Base-by-base conservation (phyloP, 371 early-diverging fungal genomes). In the Lichtheimia corymbifera region DNA sequence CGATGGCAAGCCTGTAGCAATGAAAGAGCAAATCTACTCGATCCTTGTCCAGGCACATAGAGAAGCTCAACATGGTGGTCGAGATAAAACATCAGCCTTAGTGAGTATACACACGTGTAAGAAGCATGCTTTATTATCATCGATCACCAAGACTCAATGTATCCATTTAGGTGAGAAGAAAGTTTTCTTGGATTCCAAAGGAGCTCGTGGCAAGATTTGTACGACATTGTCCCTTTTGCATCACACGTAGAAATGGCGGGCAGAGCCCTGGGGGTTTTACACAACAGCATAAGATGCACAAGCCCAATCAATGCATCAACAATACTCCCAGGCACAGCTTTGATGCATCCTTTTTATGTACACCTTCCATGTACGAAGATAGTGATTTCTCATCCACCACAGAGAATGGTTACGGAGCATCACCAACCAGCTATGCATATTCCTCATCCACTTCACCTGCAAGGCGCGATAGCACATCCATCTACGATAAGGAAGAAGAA, bases 41-140 rank as follows among this genome's bases (percentile, higher is more conserved):
- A 83, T 86, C 12, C 66, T 86, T 4, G 76, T 82, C 18, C 59
- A 69, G 53, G 84, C 84, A 27, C 86, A 86, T 61, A 73, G 82
- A 61, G 83, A 86, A 56, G 80, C 83, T 14, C 83, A 82, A 47
- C 86, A 86, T 68, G 86, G 84, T 13, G 86, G 86, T 4, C 68
- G 86, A 64, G 86, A 86, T 53, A 86, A 86, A 42, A 84, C 86
- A 17, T 84, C 86, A 14, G 86, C 86, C 6, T 72, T 84, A 77
- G 86, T 82, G 77, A 61, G 44, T 20, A 50, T 18, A 28, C 24
- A 58, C 22, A 58, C 44, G n/a, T 43, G 44, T 43, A 2, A 9
- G 47, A 22, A 47, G 14, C 5, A 17, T 47, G 57, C 3, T 18
- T n/a, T 2, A 22, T n/a, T n/a, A 25, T 9, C 6, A 35, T 35